Base-by-base conservation (phyloP, 108 stramenopile species). In the Licmophora abbreviata region DNA sequence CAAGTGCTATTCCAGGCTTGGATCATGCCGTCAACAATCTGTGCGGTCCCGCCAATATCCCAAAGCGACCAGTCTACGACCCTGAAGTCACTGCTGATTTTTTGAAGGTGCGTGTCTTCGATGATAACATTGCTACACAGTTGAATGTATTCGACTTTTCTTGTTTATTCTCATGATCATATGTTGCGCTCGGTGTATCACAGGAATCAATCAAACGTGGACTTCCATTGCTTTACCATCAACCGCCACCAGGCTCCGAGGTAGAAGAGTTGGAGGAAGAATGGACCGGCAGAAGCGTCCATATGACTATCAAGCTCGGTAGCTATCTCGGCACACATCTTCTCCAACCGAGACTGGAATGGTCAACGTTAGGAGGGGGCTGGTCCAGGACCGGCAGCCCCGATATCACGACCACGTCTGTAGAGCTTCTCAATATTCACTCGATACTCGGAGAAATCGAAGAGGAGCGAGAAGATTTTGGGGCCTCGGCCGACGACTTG, bases 291-390 rank as follows among this genome's bases (percentile, higher is more conserved):
- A 41, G 58, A 6, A 73, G 63, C 12, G 73, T 83, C 23, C 71
- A 66, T 44, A 22, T 83, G 24, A 66, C 64, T 48, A 24, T 77
- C 3, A 61, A 66, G 32, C 75, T 66, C 10, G 81, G 82, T 9
- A 31, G 60, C n/a, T 69, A 58, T 54, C 67, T 63, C 11, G 62
- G 60, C 1, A 24, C 22, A 3, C 41, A 51, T 3, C 35, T 73
- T 10, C 18, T 56, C 15, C 71, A 66, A 32, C 87, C 87, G n/a
- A 65, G 37, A 3, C 27, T 88, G 25, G 68, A 65, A 50, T 88
- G 87, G 87, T 61, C 77, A 1, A 66, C 63, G 0, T 20, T 84
- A 51, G 62, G 49, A 5, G 70, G 69, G 25, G 75, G 75, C 12
- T 53, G 54, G 14, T 53, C 69, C 5, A n/a, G n/a, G n/a, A n/a